phyloP scores from a whole-genome alignment of 768 basidiomycete species.

The Lactarius tabidus region DNA sequence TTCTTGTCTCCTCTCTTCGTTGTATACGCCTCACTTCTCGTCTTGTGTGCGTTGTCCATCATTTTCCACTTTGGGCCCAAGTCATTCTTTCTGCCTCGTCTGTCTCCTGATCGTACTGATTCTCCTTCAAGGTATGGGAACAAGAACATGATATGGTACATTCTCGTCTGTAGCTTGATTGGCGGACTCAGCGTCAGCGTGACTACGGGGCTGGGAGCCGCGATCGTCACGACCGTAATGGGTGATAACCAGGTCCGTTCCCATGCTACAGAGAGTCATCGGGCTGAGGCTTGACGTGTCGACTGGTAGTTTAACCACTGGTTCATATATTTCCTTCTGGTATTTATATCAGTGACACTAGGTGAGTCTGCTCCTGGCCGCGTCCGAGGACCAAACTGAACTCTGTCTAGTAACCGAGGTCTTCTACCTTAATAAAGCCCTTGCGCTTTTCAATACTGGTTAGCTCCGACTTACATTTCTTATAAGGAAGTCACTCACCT shows the following conservation, averaged over 20 bases:
- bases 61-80: slow-evolving; percentile 79
- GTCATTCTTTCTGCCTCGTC: slow-evolving; percentile 34
- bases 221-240: slow-evolving; percentile 75
- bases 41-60: slow-evolving; percentile 61
- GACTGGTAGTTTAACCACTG: slow-evolving; percentile 73
- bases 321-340: slow-evolving; percentile 87
- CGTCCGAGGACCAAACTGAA: slow-evolving; percentile 21
- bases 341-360: slow-evolving; percentile 79
- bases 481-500: slow-evolving; percentile 17
- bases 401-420: slow-evolving; percentile 70
- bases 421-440: slow-evolving; percentile 92
- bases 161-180: slow-evolving; percentile 92
- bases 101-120: slow-evolving; percentile 6
- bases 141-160: slow-evolving; percentile 93
- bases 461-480: slow-evolving; percentile 28
- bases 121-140: slow-evolving; percentile 62
- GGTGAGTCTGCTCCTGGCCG: slow-evolving; percentile 41
- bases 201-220: slow-evolving; percentile 88
- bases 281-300: slow-evolving; percentile 9
- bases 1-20: slow-evolving; percentile 86
- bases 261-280: slow-evolving; percentile 4
- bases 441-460: slow-evolving; percentile 94
- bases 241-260: slow-evolving; percentile 71
- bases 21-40: slow-evolving; percentile 59
- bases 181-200: slow-evolving; percentile 94